Conservation (phyloP, 23 red algal species). For the Chondrus crispus region DNA sequence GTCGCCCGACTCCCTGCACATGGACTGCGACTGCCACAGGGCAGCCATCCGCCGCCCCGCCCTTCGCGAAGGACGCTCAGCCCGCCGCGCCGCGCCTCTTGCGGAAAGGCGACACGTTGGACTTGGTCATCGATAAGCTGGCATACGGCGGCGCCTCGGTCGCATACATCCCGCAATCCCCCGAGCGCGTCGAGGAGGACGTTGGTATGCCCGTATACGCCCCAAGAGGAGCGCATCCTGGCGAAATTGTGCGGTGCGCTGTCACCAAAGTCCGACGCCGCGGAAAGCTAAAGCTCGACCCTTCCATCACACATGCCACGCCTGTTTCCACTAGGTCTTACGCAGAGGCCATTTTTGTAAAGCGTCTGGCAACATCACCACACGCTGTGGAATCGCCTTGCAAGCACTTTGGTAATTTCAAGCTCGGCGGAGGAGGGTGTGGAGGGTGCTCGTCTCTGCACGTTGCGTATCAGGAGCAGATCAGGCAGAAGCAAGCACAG, state of each 20-base stretch:
- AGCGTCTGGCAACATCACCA: conserved; percentile 24
- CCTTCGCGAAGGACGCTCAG: neutral
- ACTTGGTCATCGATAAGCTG: conserved; percentile 35
- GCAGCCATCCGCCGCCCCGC: neutral
- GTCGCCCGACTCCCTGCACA: too few relatives aligned
- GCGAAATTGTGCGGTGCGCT: conserved; percentile 38
- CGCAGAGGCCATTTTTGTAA: conserved; percentile 75
- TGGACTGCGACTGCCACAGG: too few relatives aligned
- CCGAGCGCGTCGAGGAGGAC: neutral
- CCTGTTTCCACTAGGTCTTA: neutral
- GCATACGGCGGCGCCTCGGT: conserved; percentile 58
- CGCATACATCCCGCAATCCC: conserved; percentile 7
- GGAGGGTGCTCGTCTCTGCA: conserved; percentile 91
- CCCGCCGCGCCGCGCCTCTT: conserved; percentile 17
- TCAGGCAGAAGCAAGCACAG: conserved; percentile 68
- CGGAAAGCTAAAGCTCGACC: neutral
- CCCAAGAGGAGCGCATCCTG: conserved; percentile 66
- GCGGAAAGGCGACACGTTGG: conserved; percentile 50
- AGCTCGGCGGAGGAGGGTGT: conserved; percentile 73
- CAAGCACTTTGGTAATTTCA: conserved; percentile 67
- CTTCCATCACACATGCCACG: neutral
- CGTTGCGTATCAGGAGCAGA: conserved; percentile 70
- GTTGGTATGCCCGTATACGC: conserved; percentile 56
- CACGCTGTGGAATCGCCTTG: conserved; percentile 58
- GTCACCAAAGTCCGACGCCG: conserved; percentile 44